Evolutionary conservation across 768 basidiomycete genomes (phyloP), one percentile per base, ranked within the genome.

Genomic region (Multifurca ochricompacta): DNA sequence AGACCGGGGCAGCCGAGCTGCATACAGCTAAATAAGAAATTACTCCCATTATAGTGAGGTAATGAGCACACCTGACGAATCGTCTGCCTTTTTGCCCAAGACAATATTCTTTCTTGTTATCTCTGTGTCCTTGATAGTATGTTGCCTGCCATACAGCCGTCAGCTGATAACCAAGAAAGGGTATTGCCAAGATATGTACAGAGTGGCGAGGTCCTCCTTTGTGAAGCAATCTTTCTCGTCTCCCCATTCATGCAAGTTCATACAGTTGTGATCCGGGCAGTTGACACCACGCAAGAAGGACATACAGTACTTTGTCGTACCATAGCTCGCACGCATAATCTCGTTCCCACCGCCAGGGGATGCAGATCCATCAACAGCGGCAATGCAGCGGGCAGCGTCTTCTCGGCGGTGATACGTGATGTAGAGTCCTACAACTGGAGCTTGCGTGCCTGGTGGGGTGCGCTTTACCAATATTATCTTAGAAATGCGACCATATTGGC

Each of bases 261-360:
- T 86, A 70, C 96, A 99, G 60, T 80, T 83, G 63, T 88, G 85
- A 64, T 91, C 91, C 54, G 83, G 78, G 69, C 96, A 99, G 56
- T 77, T 77, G 32, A 80, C 77, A 18, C 90, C 83, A 37, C 94
- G 87, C 57, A 99, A 78, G 68, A 96, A 98, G 3, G 84, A 77
- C 82, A 97, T 93, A 71, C 96, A 99, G 65, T 99, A 99, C 69
- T 96, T 91, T 30, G 95, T 95, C 14, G 94, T 98, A 25, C 96
- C 96, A 67, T 91, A 85, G 65, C 91, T 94, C 16, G 93, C 95
- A 57, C 91, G 79, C 82, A 99, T 86, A 40, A 90, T 77, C 56
- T 94, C 87, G 19, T 85, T 83, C 32, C 87, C 86, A 43, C 91
- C 92, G 13, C 86, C 83, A n/a, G 94, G 92, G 13, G 92, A 90